Evolutionary conservation across 1,284 basidiomycete species (phyloP).

Genomic region (Cryptococcus wingfieldii): DNA sequence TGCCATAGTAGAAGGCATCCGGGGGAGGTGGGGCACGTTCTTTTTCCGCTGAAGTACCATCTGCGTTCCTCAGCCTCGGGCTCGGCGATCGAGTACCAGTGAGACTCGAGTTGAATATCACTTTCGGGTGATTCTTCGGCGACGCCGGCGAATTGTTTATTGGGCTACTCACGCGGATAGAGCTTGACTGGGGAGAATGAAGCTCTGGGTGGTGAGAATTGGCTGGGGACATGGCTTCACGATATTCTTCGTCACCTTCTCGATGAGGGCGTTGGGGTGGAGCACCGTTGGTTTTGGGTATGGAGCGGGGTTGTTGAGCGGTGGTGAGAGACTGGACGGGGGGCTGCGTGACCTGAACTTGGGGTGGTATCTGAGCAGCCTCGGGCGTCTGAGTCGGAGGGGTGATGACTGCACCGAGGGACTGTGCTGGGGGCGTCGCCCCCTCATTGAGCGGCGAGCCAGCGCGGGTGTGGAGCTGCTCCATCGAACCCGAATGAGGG

Average conservation of each 20-base stretch:
- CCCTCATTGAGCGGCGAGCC: conserved; percentile 31
- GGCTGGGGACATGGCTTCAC: conserved; percentile 49
- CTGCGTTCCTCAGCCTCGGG: conserved; percentile 32
- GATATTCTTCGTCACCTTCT: conserved; percentile 60
- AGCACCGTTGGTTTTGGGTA: conserved; percentile 45
- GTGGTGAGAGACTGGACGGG: conserved; percentile 4
- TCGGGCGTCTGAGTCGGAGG: not conserved
- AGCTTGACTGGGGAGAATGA: conserved; percentile 35
- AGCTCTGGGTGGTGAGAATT: conserved; percentile 21
- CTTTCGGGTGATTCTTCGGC: conserved; percentile 20
- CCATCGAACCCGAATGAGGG: conserved; percentile 26
- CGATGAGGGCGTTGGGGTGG: conserved; percentile 59
- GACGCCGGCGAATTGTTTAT: conserved; percentile 22
- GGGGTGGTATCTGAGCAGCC: not conserved
- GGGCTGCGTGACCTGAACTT: not conserved
- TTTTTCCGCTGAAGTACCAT: conserved; percentile 21
- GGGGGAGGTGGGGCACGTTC: conserved; percentile 40
- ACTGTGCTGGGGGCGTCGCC: conserved; percentile 5
- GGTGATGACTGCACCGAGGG: not conserved
- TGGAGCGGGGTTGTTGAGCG: conserved; percentile 1
- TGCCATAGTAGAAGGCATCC: conserved; percentile 60
- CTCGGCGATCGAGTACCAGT: conserved; percentile 43
- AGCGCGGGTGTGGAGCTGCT: conserved; percentile 26
- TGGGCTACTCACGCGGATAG: conserved; percentile 57
- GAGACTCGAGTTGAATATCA: conserved; percentile 38